A percentile compares a stretch with the other conserved stretches of the same genome.
Conservation (phyloP, 2,329 filamentous ascomycete genomes). For the Podosphaera xanthii region DNA sequence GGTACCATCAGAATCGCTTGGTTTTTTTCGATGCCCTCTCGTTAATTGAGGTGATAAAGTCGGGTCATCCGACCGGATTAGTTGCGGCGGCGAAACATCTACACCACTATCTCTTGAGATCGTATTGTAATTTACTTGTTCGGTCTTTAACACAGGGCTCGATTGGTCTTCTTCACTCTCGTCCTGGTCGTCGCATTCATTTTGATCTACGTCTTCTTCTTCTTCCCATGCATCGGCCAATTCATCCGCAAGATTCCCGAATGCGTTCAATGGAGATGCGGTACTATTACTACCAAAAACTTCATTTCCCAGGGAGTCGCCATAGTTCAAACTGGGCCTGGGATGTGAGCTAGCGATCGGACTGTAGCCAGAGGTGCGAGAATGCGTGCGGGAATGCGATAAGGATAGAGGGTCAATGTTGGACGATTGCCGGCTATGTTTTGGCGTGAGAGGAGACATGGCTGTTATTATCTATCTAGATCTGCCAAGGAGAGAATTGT, state of each 20-base stretch:
- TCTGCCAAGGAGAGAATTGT: no score
- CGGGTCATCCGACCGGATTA: background rate
- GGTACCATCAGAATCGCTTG: conserved; percentile 45
- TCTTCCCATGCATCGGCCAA: conserved; percentile 51
- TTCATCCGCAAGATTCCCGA: conserved; percentile 60
- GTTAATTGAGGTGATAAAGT: conserved; percentile 7
- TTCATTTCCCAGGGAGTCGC: conserved; percentile 12
- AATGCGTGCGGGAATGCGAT: conserved; percentile 10
- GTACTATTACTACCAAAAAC: conserved; percentile 17
- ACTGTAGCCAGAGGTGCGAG: conserved; percentile 14
- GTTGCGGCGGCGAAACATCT: conserved; percentile 12
- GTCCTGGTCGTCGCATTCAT: conserved; percentile 11
- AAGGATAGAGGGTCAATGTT: conserved; percentile 22
- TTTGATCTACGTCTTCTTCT: conserved; percentile 34
- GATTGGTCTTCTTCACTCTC: conserved; percentile 15
- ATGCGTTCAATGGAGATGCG: conserved; percentile 19
- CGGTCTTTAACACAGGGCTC: background rate
- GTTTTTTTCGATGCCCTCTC: conserved; percentile 24
- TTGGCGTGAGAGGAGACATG: conserved; percentile 31
- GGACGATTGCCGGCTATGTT: conserved; percentile 35
- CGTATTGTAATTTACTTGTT: background rate
- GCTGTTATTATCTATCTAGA: background rate
- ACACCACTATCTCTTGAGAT: conserved; percentile 16
- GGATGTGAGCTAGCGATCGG: conserved; percentile 10
- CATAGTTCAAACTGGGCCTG: background rate